These are phyloP conservation scores for Epichloe aotearoae DNA, from an alignment of 2,329 filamentous ascomycete species.

Conservation along the genomic window DNA sequence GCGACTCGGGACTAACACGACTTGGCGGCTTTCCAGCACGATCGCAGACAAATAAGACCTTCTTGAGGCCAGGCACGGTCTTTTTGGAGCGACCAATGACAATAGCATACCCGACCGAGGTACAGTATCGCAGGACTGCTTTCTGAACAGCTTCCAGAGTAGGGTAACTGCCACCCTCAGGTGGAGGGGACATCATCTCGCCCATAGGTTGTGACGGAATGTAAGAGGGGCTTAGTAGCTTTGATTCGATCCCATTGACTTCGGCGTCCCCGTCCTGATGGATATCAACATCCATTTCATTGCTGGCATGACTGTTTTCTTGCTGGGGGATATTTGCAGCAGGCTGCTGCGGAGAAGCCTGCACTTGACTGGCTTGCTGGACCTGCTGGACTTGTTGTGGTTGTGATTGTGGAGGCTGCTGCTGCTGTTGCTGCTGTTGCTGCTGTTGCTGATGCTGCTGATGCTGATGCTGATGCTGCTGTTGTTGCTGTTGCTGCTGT, in stretches of 20 bases:
- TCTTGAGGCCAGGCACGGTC: constrained; percentile 52
- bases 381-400: constrained; percentile 16
- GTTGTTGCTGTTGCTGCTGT: constrained; percentile 13
- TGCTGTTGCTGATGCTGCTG: constrained; percentile 13
- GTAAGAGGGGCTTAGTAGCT: constrained; percentile 35
- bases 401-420: constrained; percentile 7
- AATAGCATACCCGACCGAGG: constrained; percentile 53
- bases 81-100: constrained; percentile 57
- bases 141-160: constrained; percentile 53
- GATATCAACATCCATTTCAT: constrained; percentile 40
- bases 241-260: constrained; percentile 31
- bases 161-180: constrained; percentile 49
- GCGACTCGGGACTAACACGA: constrained; percentile 48
- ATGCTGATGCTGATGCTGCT: constrained; percentile 8
- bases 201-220: constrained; percentile 43
- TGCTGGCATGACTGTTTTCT: constrained; percentile 29
- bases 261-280: constrained; percentile 34
- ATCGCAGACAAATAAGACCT: constrained; percentile 55
- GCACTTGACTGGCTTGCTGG: constrained; percentile 21
- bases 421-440: constrained; percentile 12
- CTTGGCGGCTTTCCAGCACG: constrained; percentile 49
- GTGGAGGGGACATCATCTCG: constrained; percentile 47
- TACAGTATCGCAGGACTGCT: constrained; percentile 50
- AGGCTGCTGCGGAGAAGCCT: constrained; percentile 19
- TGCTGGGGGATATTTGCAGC: constrained; percentile 24